Conservation (phyloP, 371 early-diverging fungal genomes). For the Syncephalis fuscata region DNA sequence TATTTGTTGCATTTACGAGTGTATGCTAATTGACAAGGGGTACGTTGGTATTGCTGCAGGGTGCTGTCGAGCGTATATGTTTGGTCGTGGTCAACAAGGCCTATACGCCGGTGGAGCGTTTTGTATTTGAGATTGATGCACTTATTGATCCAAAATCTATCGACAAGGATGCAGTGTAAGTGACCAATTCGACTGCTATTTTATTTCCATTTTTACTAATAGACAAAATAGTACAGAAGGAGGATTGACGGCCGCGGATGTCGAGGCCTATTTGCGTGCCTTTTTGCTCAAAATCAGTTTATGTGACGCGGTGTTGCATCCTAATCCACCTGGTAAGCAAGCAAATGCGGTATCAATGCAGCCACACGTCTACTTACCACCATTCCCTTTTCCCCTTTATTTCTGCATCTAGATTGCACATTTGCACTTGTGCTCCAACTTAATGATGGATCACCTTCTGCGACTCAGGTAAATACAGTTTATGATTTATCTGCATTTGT, state of each 20-base stretch:
- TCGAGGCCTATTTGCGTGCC: conserved; percentile 21
- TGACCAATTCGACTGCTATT: not conserved
- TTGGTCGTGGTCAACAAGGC: conserved; percentile 13
- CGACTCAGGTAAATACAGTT: conserved; percentile 1
- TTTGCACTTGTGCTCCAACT: conserved; percentile 24
- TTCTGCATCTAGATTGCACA: conserved; percentile 8
- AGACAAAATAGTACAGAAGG: too few species aligned
- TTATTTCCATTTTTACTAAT: too few species aligned
- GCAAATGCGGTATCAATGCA: not conserved
- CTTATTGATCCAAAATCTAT: conserved; percentile 8
- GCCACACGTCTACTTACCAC: too few species aligned
- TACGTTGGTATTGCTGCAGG: conserved; percentile 14
- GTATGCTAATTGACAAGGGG: too few species aligned
- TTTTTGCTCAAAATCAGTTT: conserved; percentile 20
- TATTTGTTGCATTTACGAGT: too few species aligned
- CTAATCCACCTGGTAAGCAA: conserved; percentile 3
- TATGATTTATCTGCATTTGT: not conserved
- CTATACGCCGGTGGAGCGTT: conserved; percentile 19
- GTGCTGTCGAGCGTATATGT: conserved; percentile 15
- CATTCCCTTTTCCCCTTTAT: too few species aligned
- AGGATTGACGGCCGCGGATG: conserved; percentile 11
- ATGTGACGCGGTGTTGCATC: conserved; percentile 5
- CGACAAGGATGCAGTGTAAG: not conserved
- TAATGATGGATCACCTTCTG: conserved; percentile 7
- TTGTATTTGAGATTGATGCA: conserved; percentile 27